These are phyloP conservation scores for Aegilops umbellulata DNA, from an alignment of 176 grass and related monocot species.

Conservation along the genomic window DNA sequence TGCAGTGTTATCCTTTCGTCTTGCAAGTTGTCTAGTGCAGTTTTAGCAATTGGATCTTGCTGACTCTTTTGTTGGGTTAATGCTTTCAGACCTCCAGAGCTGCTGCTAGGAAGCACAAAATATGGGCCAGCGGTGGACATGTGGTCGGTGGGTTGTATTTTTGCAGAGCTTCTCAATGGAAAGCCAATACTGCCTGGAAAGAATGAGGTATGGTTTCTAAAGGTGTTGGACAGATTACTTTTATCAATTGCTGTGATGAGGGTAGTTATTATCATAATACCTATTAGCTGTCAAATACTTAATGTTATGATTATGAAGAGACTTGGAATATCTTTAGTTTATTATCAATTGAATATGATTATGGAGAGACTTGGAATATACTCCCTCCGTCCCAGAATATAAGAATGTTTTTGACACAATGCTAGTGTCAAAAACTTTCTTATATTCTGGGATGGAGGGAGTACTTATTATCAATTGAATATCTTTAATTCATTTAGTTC, in stretches of 20 bases:
- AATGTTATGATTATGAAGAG: neutral
- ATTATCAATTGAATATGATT: too few relatives aligned
- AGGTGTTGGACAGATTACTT: neutral
- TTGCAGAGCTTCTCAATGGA: conserved; percentile 87
- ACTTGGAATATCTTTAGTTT: neutral
- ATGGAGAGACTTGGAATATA: too few relatives aligned
- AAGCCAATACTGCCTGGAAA: conserved; percentile 91
- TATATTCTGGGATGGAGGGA: too few relatives aligned
- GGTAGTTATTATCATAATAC: neutral
- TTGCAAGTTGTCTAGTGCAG: neutral
- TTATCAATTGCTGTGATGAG: neutral
- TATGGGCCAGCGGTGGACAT: conserved; percentile 94
- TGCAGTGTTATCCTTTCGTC: conserved; percentile 10
- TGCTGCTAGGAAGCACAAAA: conserved; percentile 76
- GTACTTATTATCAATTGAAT: too few relatives aligned
- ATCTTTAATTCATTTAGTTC: too few relatives aligned
- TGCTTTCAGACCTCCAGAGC: conserved; percentile 78
- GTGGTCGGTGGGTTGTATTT: conserved; percentile 99
- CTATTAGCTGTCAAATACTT: neutral
- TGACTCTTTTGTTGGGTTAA: conserved; percentile 23
- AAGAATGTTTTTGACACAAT: too few relatives aligned
- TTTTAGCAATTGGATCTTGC: neutral
- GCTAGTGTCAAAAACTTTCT: too few relatives aligned
- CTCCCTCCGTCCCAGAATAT: too few relatives aligned
- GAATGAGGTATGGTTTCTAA: conserved; percentile 63